Evolutionary conservation across 768 basidiomycete genomes (phyloP).

Genomic region (Fibroporia radiculosa): DNA sequence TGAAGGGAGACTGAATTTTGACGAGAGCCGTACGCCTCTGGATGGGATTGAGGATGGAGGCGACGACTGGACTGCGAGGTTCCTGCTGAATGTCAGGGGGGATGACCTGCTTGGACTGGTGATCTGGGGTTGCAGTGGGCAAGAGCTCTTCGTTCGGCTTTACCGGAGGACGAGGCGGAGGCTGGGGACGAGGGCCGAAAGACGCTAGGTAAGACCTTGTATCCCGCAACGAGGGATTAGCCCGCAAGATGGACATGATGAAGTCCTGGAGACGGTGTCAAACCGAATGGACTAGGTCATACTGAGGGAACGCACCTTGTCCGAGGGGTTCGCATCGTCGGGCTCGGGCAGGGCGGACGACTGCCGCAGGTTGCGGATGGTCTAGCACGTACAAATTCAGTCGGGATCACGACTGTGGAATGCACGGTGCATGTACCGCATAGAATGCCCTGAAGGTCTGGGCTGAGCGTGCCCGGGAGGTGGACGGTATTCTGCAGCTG

Average conservation of each 20-base stretch:
- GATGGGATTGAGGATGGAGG: slow-evolving; percentile 80
- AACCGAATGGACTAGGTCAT: not conserved
- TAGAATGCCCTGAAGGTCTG: slow-evolving; percentile 27
- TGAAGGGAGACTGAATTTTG: slow-evolving; percentile 95
- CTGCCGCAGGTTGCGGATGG: slow-evolving; percentile 19
- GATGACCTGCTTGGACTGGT: slow-evolving; percentile 21
- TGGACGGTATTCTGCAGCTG: slow-evolving; percentile 3
- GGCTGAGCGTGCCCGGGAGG: slow-evolving; percentile 15
- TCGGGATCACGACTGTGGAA: slow-evolving; percentile 2
- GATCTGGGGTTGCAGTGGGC: slow-evolving; percentile 11
- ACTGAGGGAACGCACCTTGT: slow-evolving; percentile 17
- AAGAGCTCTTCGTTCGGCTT: slow-evolving; percentile 23
- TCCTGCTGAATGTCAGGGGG: slow-evolving; percentile 30
- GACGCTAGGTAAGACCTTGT: slow-evolving; percentile 84
- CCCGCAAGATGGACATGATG: slow-evolving; percentile 87
- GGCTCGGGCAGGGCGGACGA: slow-evolving; percentile 12
- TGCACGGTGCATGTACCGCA: slow-evolving; percentile 15
- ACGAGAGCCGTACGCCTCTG: slow-evolving; percentile 86
- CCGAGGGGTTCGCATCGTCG: slow-evolving; percentile 21
- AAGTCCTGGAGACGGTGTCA: slow-evolving; percentile 63
- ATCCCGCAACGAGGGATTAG: slow-evolving; percentile 88
- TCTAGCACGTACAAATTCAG: slow-evolving; percentile 12
- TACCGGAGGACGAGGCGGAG: slow-evolving; percentile 20
- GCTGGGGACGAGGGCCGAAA: slow-evolving; percentile 65
- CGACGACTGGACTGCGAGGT: slow-evolving; percentile 46